These are phyloP conservation scores for Austropuccinia psidii DNA, from an alignment of 1,284 basidiomycete genomes.

Conservation along the genomic window DNA sequence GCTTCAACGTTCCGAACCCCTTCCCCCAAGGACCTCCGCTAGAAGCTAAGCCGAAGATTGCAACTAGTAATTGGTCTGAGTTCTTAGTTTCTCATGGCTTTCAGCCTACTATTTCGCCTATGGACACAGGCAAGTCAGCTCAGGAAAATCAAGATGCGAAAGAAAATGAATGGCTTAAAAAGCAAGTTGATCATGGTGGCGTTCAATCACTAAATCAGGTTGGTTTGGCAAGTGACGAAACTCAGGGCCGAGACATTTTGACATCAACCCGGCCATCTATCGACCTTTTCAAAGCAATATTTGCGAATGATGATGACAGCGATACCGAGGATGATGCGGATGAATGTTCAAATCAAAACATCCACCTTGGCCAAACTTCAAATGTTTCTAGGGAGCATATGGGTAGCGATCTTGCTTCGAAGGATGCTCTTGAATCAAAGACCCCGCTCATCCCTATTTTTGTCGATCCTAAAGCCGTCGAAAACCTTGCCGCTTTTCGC, in stretches of 20 bases:
- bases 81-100: constrained; percentile 38
- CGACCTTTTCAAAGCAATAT: constrained; percentile 77
- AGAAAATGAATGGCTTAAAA: constrained; percentile 44
- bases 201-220: constrained; percentile 52
- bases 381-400: neutral
- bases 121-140: neutral
- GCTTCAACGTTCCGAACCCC: constrained; percentile 86
- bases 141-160: constrained; percentile 51
- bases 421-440: neutral
- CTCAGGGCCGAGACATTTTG: constrained; percentile 73
- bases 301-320: constrained; percentile 40
- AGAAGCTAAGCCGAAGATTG: constrained; percentile 39
- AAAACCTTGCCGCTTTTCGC: constrained; percentile 24
- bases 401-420: neutral
- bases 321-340: neutral
- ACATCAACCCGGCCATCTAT: constrained; percentile 77
- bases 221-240: constrained; percentile 79
- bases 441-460: constrained; percentile 24
- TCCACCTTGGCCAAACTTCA: constrained; percentile 2
- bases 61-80: constrained; percentile 41
- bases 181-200: neutral
- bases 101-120: neutral
- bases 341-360: constrained; percentile 28
- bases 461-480: constrained; percentile 23
- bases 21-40: constrained; percentile 53